Percentiles rank a stretch among this genome's conserved stretches.
Evolutionary conservation across 257 asterid species (phyloP).

Genomic region (Gentiana straminea): DNA sequence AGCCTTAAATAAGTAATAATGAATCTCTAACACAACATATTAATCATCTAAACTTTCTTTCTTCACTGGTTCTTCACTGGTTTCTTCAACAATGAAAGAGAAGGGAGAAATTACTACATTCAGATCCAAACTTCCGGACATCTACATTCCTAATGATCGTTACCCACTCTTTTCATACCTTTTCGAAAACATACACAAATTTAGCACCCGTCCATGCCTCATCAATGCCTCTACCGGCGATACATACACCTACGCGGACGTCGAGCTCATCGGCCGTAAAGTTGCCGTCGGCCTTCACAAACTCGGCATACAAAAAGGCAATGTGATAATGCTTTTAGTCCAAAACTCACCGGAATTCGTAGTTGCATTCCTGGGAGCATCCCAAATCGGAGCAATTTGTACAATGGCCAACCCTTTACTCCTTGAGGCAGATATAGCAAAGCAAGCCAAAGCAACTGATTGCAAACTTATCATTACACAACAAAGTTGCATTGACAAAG

Average conservation of each 20-base stretch:
- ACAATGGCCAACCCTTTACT: constrained; percentile 30
- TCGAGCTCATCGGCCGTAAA: constrained; percentile 19
- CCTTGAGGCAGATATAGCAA: constrained; percentile 20
- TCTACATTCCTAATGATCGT: constrained; percentile 25
- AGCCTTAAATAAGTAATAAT: too few species aligned
- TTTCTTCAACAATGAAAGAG: too few species aligned
- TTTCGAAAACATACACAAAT: constrained; percentile 22
- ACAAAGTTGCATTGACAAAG: constrained; percentile 13
- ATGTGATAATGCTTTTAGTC: constrained; percentile 27
- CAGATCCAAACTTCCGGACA: constrained; percentile 33
- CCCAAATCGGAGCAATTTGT: constrained; percentile 16
- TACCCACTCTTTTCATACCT: constrained; percentile 26
- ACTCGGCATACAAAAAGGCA: constrained; percentile 18
- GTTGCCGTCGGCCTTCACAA: constrained; percentile 19
- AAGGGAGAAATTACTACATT: constrained; percentile 6
- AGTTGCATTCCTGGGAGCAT: constrained; percentile 27
- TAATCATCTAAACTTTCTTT: too few species aligned
- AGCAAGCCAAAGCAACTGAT: constrained; percentile 25
- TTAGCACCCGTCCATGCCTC: constrained; percentile 21
- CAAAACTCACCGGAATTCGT: constrained; percentile 28
- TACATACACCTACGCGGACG: constrained; percentile 14
- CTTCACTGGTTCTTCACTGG: too few species aligned
- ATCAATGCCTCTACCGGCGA: constrained; percentile 20
- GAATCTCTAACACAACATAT: too few species aligned
- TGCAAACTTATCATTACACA: constrained; percentile 25